Evolutionary conservation across 2,329 filamentous ascomycete genomes (phyloP), one percentile per base, ranked within the genome.

Genomic region (Trichoderma koningii): DNA sequence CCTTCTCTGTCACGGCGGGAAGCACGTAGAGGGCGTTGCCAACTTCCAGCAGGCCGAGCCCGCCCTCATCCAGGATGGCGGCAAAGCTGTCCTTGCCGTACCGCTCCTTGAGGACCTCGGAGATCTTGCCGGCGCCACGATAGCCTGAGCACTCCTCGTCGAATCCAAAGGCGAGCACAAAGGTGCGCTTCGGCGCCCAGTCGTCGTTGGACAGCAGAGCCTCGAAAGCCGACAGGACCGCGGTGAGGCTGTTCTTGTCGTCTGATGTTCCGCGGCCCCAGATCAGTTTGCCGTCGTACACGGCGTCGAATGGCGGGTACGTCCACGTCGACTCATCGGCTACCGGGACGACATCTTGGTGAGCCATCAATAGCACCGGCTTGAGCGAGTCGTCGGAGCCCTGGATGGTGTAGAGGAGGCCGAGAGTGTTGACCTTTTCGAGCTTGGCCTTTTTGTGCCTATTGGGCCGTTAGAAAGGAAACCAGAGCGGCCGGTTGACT

Each of bases 1-100:
- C 87, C 74, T 89, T 89, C 71, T 89, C 87, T 28, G 82, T 83
- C 2, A 89, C 83, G 3, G 81, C 84, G 0, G 87, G 86, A 5
- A 84, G 77, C 1, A 84, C 85, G 67, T 85, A 85, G 14, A 82
- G 71, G 3, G 79, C 74, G 63, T 76, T 74, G 41, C 77, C 81
- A 1, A 84, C 71, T 3, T 79, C 74, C 52, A 82, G 76, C 4
- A 88, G 75, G 0, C 85, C 85, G 73, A 83, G 79, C 2, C 84
- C 85, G 9, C 87, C 87, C 69, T 89, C 87, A 66, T 89, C 87
- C 7, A 89, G 78, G 60, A 89, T 80, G 5, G 87, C 77, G 1
- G 84, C 85, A 67, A 89, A 77, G 19, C 84, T 82, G 67, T 87
- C 76, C 15, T 81, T 76, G 4, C 87, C 87, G 68, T 86, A 87